A percentile compares a stretch with the other conserved stretches of the same genome.
These are phyloP conservation scores for Cetradonia linearis DNA, from an alignment of 495 filamentous ascomycete genomes.

Conservation along the genomic window DNA sequence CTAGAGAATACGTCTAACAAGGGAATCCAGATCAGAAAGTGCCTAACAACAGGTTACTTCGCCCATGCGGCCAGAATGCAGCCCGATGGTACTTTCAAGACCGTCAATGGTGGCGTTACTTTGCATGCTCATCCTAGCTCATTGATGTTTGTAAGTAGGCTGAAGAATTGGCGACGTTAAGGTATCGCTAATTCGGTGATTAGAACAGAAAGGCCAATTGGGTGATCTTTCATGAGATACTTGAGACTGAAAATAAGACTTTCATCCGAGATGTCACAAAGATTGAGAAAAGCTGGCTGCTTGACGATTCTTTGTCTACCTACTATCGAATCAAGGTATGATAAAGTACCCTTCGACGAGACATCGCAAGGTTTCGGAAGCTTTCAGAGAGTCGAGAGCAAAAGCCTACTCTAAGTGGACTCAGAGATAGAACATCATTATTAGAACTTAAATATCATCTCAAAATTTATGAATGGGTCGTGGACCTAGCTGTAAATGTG, in stretches of 20 bases:
- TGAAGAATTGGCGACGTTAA: neutral
- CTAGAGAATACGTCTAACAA: constrained; percentile 34
- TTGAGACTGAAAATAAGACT: constrained; percentile 82
- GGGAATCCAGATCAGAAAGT: constrained; percentile 68
- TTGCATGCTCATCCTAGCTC: constrained; percentile 88
- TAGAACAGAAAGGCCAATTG: constrained; percentile 92
- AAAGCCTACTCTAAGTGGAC: neutral
- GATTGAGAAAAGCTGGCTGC: constrained; percentile 81
- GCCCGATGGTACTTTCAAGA: constrained; percentile 81
- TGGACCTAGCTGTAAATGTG: neutral
- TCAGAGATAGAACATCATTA: neutral
- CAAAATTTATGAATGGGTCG: neutral
- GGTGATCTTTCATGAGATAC: constrained; percentile 93
- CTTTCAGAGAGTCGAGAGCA: neutral
- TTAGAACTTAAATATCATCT: neutral
- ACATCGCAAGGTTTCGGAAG: neutral
- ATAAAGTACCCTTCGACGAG: neutral
- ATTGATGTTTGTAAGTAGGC: constrained; percentile 69
- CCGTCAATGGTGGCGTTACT: constrained; percentile 59
- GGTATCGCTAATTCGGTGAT: constrained; percentile 9
- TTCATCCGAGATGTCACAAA: constrained; percentile 87
- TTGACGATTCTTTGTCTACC: constrained; percentile 70
- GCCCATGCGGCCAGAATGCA: constrained; percentile 95
- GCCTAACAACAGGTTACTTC: constrained; percentile 87
- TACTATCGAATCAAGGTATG: constrained; percentile 55